Conservation (phyloP, 2,329 filamentous ascomycete species). For the Xylaria sp. region DNA sequence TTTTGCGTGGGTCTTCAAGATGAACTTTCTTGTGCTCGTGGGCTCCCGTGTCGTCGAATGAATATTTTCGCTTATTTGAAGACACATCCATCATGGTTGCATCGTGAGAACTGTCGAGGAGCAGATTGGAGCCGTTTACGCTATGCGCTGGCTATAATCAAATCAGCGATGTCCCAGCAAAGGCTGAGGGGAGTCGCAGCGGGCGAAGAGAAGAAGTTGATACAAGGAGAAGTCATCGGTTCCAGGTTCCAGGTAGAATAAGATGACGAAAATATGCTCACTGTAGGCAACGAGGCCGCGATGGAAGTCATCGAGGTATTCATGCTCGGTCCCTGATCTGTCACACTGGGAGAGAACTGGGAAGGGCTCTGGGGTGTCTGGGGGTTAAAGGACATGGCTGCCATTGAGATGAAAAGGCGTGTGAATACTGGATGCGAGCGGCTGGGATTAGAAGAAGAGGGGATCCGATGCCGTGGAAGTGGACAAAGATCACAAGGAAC, state of each 20-base stretch:
- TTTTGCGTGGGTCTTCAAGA: slow-evolving; percentile 66
- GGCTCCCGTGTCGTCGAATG: slow-evolving; percentile 65
- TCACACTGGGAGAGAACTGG: slow-evolving; percentile 66
- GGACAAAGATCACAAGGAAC: slow-evolving; percentile 25
- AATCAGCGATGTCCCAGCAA: slow-evolving; percentile 26
- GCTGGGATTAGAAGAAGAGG: slow-evolving; percentile 14
- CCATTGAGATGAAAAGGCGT: slow-evolving; percentile 47
- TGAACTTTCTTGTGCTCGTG: slow-evolving; percentile 70
- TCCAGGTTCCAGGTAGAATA: neutral
- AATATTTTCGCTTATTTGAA: slow-evolving; percentile 70
- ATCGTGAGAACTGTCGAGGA: slow-evolving; percentile 56
- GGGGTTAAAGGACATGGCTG: slow-evolving; percentile 73
- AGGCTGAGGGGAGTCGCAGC: neutral
- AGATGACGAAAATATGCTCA: slow-evolving; percentile 30
- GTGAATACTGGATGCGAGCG: slow-evolving; percentile 26
- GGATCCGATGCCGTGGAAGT: slow-evolving; percentile 28
- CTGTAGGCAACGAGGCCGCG: slow-evolving; percentile 66
- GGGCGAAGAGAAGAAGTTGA: neutral
- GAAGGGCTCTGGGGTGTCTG: slow-evolving; percentile 75
- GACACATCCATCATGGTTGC: slow-evolving; percentile 61
- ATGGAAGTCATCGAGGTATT: slow-evolving; percentile 63
- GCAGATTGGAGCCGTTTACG: slow-evolving; percentile 45
- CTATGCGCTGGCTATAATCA: slow-evolving; percentile 46
- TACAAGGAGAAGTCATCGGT: neutral
- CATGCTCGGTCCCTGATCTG: slow-evolving; percentile 62